Percentiles rank a stretch among this genome's conserved stretches.
phyloP scores from a whole-genome alignment of 2,329 filamentous ascomycete genomes.

The Diaporthe ampelina region DNA sequence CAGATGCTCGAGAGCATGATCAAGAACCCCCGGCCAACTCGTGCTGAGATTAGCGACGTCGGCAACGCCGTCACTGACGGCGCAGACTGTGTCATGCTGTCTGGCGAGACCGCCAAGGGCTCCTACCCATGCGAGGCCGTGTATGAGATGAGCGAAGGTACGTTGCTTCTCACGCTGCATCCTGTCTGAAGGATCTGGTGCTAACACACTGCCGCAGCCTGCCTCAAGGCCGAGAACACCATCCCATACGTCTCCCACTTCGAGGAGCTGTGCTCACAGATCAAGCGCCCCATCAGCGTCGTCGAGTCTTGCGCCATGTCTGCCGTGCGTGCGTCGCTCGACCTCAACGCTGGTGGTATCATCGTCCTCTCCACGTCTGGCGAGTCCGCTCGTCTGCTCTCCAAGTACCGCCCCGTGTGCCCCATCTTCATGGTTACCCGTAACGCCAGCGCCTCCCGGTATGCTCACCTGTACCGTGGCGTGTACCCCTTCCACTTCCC shows the following conservation, averaged over 20 bases:
- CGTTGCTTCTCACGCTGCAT: background rate
- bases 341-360: conserved; percentile 96
- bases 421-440: conserved; percentile 99
- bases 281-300: conserved; percentile 86
- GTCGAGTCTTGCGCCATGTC: conserved; percentile 97
- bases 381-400: conserved; percentile 92
- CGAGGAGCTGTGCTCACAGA: conserved; percentile 90
- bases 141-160: conserved; percentile 93
- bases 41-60: conserved; percentile 98
- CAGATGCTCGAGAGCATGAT: conserved; percentile 99
- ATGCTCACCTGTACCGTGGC: conserved; percentile 95
- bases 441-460: conserved; percentile 85
- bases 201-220: conserved; percentile 60
- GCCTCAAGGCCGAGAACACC: conserved; percentile 94
- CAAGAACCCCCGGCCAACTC: conserved; percentile 98
- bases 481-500: conserved; percentile 98
- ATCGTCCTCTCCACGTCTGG: conserved; percentile 96
- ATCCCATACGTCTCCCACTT: conserved; percentile 98
- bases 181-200: background rate
- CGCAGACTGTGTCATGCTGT: conserved; percentile 99
- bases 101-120: conserved; percentile 98
- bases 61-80: conserved; percentile 98
- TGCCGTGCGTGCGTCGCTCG: conserved; percentile 93
- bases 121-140: conserved; percentile 94
- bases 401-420: conserved; percentile 99